These are phyloP conservation scores for Naegleria fowleri DNA, from an alignment of 208 protist species.

Conservation along the genomic window DNA sequence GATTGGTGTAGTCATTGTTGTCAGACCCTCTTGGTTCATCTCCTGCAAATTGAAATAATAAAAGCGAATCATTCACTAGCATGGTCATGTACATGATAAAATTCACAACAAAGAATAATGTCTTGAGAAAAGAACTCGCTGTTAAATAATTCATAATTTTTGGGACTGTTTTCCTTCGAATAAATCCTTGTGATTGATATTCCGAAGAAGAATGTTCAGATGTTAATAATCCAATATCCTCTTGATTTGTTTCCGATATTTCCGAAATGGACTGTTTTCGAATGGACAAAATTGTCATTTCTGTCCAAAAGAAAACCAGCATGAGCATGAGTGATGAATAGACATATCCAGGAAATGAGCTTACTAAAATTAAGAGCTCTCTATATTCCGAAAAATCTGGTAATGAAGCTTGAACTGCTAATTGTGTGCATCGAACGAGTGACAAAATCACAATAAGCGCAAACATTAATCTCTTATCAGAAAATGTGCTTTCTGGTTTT, in stretches of 20 bases:
- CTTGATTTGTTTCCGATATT: neutral
- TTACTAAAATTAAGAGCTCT: neutral
- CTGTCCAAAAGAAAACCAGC: neutral
- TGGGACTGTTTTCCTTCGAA: neutral
- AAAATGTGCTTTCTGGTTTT: neutral
- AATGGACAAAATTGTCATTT: neutral
- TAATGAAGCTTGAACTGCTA: neutral
- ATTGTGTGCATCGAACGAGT: neutral
- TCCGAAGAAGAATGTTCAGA: neutral
- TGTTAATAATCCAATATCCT: neutral
- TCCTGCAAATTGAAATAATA: neutral
- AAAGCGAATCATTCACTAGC: neutral
- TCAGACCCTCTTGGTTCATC: neutral
- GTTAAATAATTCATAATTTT: neutral
- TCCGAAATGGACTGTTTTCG: neutral
- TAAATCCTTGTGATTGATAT: neutral
- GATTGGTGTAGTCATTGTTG: neutral
- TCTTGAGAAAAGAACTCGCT: neutral
- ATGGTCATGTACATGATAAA: neutral
- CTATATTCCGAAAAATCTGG: neutral
- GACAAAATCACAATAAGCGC: neutral
- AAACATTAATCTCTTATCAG: slow-evolving; percentile 8
- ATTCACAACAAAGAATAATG: neutral
- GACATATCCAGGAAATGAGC: neutral
- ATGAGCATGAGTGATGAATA: neutral